A percentile compares a stretch with the other conserved stretches of the same genome.
These are phyloP conservation scores for Eutypa lata DNA, from an alignment of 2,329 filamentous ascomycete species.

Conservation along the genomic window DNA sequence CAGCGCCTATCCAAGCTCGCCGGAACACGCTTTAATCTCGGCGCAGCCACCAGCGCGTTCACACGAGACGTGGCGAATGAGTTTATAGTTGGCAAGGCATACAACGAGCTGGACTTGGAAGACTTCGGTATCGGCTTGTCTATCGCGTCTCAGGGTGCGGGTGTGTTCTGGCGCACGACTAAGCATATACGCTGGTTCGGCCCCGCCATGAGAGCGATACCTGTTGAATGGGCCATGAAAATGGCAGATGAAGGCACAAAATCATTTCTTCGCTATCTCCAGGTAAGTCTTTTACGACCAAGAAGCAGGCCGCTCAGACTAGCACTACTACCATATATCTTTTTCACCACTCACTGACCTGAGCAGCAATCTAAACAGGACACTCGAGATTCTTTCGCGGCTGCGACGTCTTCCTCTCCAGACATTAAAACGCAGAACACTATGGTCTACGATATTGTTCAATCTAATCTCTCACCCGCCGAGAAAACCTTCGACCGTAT, in stretches of 20 bases:
- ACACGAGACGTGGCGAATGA: slow-evolving; percentile 12
- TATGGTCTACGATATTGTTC: background rate
- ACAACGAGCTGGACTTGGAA: slow-evolving; percentile 10
- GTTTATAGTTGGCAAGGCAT: slow-evolving; percentile 11
- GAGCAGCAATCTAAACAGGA: slow-evolving; percentile 3
- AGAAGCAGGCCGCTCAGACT: background rate
- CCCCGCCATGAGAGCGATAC: slow-evolving; percentile 11
- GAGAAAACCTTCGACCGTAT: background rate
- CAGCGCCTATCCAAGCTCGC: background rate
- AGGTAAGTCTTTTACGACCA: background rate
- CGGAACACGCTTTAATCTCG: slow-evolving; percentile 2
- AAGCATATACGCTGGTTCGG: slow-evolving; percentile 18
- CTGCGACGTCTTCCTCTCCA: background rate
- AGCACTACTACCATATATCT: background rate
- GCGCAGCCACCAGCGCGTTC: slow-evolving; percentile 8
- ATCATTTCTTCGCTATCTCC: slow-evolving; percentile 5
- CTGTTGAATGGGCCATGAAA: slow-evolving; percentile 3
- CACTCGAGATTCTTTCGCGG: slow-evolving; percentile 1
- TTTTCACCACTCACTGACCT: background rate
- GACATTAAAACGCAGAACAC: background rate
- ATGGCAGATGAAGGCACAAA: slow-evolving; percentile 1
- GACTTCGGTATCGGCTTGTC: slow-evolving; percentile 13
- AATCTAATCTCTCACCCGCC: background rate
- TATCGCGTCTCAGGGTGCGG: background rate
- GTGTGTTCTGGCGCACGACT: slow-evolving; percentile 15